These are phyloP conservation scores for Corymbia citriodora DNA, from an alignment of 441 rosid species.

Conservation along the genomic window DNA sequence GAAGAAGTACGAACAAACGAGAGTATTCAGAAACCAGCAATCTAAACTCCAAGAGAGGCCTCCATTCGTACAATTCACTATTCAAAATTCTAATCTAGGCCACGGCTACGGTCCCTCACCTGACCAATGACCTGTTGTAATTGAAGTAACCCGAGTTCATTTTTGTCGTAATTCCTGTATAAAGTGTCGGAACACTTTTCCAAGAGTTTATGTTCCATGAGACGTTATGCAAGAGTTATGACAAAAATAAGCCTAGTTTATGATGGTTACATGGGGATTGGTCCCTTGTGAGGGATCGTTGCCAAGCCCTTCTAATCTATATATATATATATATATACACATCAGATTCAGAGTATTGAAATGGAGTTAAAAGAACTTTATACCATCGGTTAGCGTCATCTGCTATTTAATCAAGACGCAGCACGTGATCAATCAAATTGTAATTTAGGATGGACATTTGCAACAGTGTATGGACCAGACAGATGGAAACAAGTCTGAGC, in stretches of 20 bases:
- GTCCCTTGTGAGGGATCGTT: not conserved
- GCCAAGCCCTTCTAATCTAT: not conserved
- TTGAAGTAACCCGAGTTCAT: not conserved
- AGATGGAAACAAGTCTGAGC: not conserved
- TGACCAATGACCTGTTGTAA: not conserved
- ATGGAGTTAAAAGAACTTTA: not conserved
- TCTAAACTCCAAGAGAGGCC: not conserved
- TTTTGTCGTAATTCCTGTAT: not conserved
- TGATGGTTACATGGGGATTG: not conserved
- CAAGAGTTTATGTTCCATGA: not conserved
- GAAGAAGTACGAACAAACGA: not conserved
- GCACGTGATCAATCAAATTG: not conserved
- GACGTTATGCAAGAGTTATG: not conserved
- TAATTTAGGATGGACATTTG: not conserved
- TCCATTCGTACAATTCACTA: not conserved
- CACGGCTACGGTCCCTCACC: not conserved
- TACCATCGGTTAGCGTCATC: not conserved
- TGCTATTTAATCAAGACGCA: not conserved
- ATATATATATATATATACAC: not conserved
- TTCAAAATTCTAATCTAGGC: not conserved
- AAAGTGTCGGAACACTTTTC: not conserved
- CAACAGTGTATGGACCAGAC: not conserved
- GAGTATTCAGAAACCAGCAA: not conserved
- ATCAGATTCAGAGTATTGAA: not conserved
- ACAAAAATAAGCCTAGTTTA: not conserved